phyloP scores from a whole-genome alignment of 2,329 filamentous ascomycete genomes.

The Ophiostoma sp. region DNA sequence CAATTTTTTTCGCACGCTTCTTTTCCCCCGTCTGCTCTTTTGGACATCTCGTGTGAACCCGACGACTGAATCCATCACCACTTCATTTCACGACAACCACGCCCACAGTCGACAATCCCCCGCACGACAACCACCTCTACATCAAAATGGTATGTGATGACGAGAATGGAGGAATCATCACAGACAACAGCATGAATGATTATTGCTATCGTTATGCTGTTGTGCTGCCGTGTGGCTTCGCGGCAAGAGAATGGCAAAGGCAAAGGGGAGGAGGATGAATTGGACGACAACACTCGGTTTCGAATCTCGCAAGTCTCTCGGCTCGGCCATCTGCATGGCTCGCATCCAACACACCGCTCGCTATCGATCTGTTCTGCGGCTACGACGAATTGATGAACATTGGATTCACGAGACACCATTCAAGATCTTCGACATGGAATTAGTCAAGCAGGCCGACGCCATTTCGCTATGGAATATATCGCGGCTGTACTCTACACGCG shows the following conservation, averaged over 20 bases:
- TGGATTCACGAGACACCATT: not conserved
- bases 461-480: not conserved
- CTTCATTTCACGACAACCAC: slow-evolving; percentile 21
- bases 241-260: slow-evolving; percentile 5
- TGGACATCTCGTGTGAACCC: slow-evolving; percentile 23
- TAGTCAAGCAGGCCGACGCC: not conserved
- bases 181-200: not conserved
- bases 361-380: not conserved
- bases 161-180: slow-evolving; percentile 3
- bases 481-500: not conserved
- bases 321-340: not conserved
- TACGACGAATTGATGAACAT: not conserved
- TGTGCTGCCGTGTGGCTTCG: slow-evolving; percentile 6
- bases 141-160: slow-evolving; percentile 27
- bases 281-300: slow-evolving; percentile 4
- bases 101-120: slow-evolving; percentile 24
- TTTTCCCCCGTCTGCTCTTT: slow-evolving; percentile 22
- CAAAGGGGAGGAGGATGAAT: not conserved
- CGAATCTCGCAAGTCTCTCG: not conserved
- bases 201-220: not conserved
- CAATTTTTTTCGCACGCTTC: slow-evolving; percentile 28
- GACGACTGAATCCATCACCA: slow-evolving; percentile 22
- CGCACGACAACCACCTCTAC: slow-evolving; percentile 23
- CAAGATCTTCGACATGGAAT: not conserved
- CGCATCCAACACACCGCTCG: not conserved